These are phyloP conservation scores for Suillus bovinus DNA, from an alignment of 768 basidiomycete species.

Conservation along the genomic window DNA sequence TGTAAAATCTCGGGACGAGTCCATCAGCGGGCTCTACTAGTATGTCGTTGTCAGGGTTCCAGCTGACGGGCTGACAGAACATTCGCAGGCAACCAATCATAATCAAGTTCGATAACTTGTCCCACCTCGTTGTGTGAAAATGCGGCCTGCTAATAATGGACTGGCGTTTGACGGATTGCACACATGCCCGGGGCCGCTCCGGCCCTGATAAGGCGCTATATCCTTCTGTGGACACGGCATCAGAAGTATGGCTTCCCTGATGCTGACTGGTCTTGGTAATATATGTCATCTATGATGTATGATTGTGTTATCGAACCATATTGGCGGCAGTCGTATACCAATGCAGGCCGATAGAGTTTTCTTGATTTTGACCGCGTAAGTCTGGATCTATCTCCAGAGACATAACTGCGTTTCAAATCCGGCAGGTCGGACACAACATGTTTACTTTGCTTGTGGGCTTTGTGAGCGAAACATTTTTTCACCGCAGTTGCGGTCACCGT, in stretches of 20 bases:
- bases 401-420: no score
- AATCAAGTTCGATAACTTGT: background rate
- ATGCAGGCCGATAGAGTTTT: no score
- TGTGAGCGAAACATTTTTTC: background rate
- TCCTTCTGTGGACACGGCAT: background rate
- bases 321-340: no score
- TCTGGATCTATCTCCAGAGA: no score
- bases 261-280: no score
- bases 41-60: background rate
- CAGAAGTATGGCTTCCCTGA: no score
- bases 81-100: background rate
- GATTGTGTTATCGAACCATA: no score
- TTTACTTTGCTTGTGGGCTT: background rate
- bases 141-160: background rate
- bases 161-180: background rate
- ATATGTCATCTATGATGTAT: no score
- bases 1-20: background rate
- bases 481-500: background rate
- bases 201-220: background rate
- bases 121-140: background rate
- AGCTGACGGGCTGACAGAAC: background rate
- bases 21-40: background rate
- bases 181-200: background rate
- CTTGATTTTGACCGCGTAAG: no score
- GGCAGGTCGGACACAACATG: background rate